Evolutionary conservation across 768 basidiomycete genomes (phyloP).

Genomic region (Boletus subparvulus): DNA sequence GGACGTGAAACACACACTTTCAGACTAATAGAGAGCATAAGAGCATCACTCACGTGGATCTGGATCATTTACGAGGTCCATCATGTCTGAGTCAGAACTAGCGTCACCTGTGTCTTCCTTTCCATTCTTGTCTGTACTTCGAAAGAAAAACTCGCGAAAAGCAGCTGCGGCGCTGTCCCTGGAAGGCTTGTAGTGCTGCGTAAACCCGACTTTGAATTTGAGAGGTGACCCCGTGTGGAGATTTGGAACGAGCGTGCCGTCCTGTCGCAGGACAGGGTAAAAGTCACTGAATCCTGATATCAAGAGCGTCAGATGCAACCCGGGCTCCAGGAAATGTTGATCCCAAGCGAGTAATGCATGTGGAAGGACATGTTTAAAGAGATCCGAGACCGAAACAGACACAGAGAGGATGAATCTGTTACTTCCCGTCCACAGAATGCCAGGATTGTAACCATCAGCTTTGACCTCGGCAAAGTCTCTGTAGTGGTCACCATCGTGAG

Average conservation of each 20-base stretch:
- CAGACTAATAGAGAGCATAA: slow-evolving; percentile 10
- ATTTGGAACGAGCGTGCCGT: slow-evolving; percentile 39
- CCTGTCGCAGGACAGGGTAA: slow-evolving; percentile 51
- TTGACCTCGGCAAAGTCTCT: slow-evolving; percentile 65
- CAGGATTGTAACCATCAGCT: slow-evolving; percentile 56
- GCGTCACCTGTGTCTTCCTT: neutral
- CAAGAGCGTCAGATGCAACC: slow-evolving; percentile 62
- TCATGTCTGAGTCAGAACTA: neutral
- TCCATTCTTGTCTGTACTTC: slow-evolving; percentile 29
- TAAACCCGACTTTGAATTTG: slow-evolving; percentile 64
- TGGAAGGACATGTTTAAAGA: slow-evolving; percentile 54
- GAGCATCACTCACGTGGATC: neutral
- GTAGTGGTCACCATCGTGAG: neutral
- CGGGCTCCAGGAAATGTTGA: slow-evolving; percentile 53
- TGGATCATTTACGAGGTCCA: neutral
- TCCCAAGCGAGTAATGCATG: slow-evolving; percentile 78
- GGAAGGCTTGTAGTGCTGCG: slow-evolving; percentile 57
- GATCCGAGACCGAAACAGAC: slow-evolving; percentile 52
- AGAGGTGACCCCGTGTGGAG: slow-evolving; percentile 38
- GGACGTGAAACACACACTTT: slow-evolving; percentile 31
- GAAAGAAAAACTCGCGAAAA: slow-evolving; percentile 49
- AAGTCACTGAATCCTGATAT: slow-evolving; percentile 53
- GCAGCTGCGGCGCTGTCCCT: slow-evolving; percentile 47
- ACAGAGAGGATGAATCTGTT: slow-evolving; percentile 56
- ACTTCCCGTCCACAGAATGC: slow-evolving; percentile 49